A percentile compares a stretch with the other conserved stretches of the same genome.
Conservation (phyloP, 2,329 filamentous ascomycete genomes). For the Fusarium keratoplasticum region DNA sequence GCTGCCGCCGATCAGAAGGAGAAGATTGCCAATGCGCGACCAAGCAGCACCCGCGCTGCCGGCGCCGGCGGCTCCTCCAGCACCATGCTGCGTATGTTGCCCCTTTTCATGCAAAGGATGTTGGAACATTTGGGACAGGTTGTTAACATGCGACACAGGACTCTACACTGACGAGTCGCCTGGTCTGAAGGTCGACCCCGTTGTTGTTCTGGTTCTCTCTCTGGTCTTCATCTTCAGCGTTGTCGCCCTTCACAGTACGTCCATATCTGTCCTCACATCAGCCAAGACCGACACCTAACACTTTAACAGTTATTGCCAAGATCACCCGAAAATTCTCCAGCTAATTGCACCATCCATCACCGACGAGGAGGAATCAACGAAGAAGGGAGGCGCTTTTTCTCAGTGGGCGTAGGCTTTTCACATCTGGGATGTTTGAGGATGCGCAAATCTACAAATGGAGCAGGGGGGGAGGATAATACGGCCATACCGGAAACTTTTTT, state of each 20-base stretch:
- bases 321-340: slow-evolving; percentile 87
- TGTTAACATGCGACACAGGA: slow-evolving; percentile 61
- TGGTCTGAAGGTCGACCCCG: slow-evolving; percentile 96
- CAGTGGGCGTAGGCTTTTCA: slow-evolving; percentile 37
- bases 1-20: slow-evolving; percentile 98
- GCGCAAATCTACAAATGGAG: slow-evolving; percentile 35
- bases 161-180: slow-evolving; percentile 99
- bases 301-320: slow-evolving; percentile 87
- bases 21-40: slow-evolving; percentile 92
- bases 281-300: slow-evolving; percentile 33
- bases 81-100: slow-evolving; percentile 92
- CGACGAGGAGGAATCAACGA: slow-evolving; percentile 12
- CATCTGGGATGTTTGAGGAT: slow-evolving; percentile 37
- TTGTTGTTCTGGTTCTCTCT: slow-evolving; percentile 95
- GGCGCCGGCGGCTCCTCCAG: slow-evolving; percentile 96
- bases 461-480: slow-evolving; percentile 33
- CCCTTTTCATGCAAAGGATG: neutral
- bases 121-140: neutral
- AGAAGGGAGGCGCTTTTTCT: slow-evolving; percentile 30
- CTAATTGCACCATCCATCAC: slow-evolving; percentile 51
- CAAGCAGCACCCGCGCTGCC: slow-evolving; percentile 90
- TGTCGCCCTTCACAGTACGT: slow-evolving; percentile 94
- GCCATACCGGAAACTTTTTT: slow-evolving; percentile 40
- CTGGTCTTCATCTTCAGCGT: slow-evolving; percentile 99
- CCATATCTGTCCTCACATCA: neutral